These are phyloP conservation scores for Scalesia atractyloides DNA, from an alignment of 129 eudicot species.

Conservation along the genomic window DNA sequence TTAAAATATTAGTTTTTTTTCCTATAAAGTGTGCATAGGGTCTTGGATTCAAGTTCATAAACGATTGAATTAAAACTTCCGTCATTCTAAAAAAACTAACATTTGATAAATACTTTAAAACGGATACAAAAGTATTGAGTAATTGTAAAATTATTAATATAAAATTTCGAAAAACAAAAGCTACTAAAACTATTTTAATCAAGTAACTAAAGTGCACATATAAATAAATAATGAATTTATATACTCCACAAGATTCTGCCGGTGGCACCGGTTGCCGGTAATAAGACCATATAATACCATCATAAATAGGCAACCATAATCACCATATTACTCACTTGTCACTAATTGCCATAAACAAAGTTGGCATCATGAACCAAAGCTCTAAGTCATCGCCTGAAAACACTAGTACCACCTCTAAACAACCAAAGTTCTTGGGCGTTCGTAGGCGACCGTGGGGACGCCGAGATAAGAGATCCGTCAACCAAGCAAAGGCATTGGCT, in stretches of 20 bases:
- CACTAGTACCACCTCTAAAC: slow-evolving; percentile 1
- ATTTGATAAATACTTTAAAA: background rate
- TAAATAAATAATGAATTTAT: slow-evolving; percentile 10
- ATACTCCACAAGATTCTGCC: slow-evolving; percentile 9
- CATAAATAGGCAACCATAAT: slow-evolving; percentile 9
- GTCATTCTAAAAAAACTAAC: too few relatives aligned
- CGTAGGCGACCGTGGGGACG: slow-evolving; percentile 66
- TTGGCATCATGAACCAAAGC: slow-evolving; percentile 25
- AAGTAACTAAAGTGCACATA: background rate
- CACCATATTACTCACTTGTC: slow-evolving; percentile 2
- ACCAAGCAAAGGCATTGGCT: slow-evolving; percentile 71
- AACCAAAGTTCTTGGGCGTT: slow-evolving; percentile 50
- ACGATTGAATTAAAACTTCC: too few relatives aligned
- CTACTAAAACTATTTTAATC: slow-evolving; percentile 5
- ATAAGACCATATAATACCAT: background rate
- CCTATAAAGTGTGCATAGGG: too few relatives aligned
- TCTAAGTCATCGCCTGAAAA: slow-evolving; percentile 12
- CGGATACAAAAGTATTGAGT: background rate
- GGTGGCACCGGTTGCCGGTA: slow-evolving; percentile 23
- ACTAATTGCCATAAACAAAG: slow-evolving; percentile 14
- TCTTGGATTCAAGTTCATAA: too few relatives aligned
- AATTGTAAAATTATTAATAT: background rate
- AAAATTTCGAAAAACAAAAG: background rate
- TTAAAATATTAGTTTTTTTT: too few relatives aligned
- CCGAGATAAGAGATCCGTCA: slow-evolving; percentile 61